Percentiles rank a stretch among this genome's conserved stretches.
Conservation (phyloP, 768 basidiomycete species). For the Pilatotrama ljubarskyi region DNA sequence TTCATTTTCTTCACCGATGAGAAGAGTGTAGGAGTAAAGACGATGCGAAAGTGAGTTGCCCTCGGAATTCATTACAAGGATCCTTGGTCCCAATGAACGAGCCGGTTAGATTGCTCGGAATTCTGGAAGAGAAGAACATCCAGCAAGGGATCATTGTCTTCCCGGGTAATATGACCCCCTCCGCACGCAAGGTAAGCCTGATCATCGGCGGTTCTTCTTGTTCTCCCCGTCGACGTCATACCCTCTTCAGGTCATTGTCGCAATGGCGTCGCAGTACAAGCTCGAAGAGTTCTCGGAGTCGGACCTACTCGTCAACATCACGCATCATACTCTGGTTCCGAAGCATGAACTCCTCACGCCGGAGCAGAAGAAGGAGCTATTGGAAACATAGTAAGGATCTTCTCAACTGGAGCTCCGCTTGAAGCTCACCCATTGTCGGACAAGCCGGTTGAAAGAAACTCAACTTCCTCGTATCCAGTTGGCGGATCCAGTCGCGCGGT, state of each 20-base stretch:
- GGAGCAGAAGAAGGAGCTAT: conserved; percentile 83
- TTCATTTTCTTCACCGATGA: conserved; percentile 97
- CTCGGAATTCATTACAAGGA: background rate
- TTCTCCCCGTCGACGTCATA: background rate
- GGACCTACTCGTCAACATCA: conserved; percentile 96
- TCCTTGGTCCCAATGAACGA: background rate
- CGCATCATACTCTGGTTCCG: conserved; percentile 93
- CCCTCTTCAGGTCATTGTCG: conserved; percentile 75
- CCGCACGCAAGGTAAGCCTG: conserved; percentile 79
- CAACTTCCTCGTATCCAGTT: conserved; percentile 97
- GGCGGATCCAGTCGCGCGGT: conserved; percentile 96
- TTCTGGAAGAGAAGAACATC: conserved; percentile 90
- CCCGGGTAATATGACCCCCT: conserved; percentile 94
- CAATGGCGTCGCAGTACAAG: conserved; percentile 82
- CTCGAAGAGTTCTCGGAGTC: conserved; percentile 97
- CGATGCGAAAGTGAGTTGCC: conserved; percentile 87
- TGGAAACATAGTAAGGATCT: conserved; percentile 87
- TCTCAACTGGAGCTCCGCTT: background rate
- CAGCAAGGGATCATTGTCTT: conserved; percentile 93
- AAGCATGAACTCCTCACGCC: conserved; percentile 83
- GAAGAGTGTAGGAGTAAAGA: conserved; percentile 92
- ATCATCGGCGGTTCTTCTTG: background rate
- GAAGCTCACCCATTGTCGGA: conserved; percentile 5
- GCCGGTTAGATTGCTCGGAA: conserved; percentile 68
- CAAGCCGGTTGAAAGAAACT: conserved; percentile 94